Percentiles rank a stretch among this genome's conserved stretches.
These are phyloP conservation scores for Pilasporangium apinafurcum DNA, from an alignment of 352 stramenopile genomes.

Conservation along the genomic window DNA sequence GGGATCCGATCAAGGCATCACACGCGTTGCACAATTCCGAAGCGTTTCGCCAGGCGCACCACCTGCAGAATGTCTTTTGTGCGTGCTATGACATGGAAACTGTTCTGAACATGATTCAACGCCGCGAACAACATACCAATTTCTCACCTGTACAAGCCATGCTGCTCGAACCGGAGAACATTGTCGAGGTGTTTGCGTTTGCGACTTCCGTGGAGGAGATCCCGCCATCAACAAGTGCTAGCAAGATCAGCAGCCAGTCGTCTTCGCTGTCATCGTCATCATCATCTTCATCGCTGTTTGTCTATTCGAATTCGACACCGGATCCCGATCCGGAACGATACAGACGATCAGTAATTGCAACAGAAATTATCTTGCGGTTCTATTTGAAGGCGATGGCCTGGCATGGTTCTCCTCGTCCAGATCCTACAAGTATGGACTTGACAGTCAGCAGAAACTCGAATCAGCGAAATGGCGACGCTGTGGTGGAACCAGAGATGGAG, in stretches of 20 bases:
- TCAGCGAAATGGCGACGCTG: neutral
- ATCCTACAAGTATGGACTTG: no score
- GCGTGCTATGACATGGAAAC: conserved; percentile 71
- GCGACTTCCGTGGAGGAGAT: conserved; percentile 28
- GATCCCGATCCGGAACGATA: conserved; percentile 39
- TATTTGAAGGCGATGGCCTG: conserved; percentile 71
- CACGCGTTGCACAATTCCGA: conserved; percentile 72
- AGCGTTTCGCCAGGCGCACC: conserved; percentile 43
- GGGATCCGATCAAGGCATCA: conserved; percentile 54
- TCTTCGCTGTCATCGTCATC: neutral
- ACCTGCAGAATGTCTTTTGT: conserved; percentile 73
- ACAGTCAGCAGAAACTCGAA: conserved; percentile 1
- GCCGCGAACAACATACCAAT: conserved; percentile 40
- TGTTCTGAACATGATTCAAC: conserved; percentile 50
- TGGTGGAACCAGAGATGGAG: neutral
- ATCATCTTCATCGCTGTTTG: neutral
- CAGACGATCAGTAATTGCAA: conserved; percentile 47
- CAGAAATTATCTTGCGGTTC: conserved; percentile 68
- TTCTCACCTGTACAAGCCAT: conserved; percentile 64
- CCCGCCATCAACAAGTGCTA: neutral
- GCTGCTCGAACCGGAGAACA: conserved; percentile 50
- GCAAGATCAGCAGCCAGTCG: neutral
- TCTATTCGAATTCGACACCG: conserved; percentile 2
- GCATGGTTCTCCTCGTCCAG: conserved; percentile 39
- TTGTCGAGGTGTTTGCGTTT: conserved; percentile 57